Percentiles rank a stretch among this genome's conserved stretches.
Conservation (phyloP, 495 filamentous ascomycete genomes). For the Aspergillus indologenus region DNA sequence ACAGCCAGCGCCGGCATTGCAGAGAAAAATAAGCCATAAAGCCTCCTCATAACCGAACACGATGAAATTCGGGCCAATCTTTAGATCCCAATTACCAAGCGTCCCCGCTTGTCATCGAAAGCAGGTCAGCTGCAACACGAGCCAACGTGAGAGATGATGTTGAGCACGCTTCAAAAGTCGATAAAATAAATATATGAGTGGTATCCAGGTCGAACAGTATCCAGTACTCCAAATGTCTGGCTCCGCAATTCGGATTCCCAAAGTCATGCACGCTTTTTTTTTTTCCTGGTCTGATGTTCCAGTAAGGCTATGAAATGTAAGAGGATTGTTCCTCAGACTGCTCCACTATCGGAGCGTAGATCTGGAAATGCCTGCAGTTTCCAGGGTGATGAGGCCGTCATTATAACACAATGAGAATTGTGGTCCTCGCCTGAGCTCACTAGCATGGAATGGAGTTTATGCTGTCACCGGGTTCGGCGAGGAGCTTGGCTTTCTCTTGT, state of each 20-base stretch:
- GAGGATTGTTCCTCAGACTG: conserved; percentile 13
- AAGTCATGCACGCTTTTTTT: conserved; percentile 23
- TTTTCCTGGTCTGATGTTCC: conserved; percentile 18
- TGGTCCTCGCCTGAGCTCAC: conserved; percentile 6
- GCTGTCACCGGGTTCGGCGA: conserved; percentile 37
- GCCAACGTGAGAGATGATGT: conserved; percentile 16
- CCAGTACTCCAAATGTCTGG: conserved; percentile 21
- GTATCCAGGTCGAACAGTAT: conserved; percentile 23
- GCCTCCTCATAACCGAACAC: conserved; percentile 31
- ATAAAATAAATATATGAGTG: conserved; percentile 18
- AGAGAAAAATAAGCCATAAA: conserved; percentile 26
- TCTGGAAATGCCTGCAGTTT: not conserved
- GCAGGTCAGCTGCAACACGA: conserved; percentile 15
- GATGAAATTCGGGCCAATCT: conserved; percentile 22
- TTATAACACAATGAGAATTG: conserved; percentile 20
- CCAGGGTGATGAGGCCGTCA: conserved; percentile 6
- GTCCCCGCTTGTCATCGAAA: conserved; percentile 8
- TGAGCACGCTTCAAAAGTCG: conserved; percentile 9
- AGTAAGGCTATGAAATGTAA: conserved; percentile 14
- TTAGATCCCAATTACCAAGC: conserved; percentile 24
- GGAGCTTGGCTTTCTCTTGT: conserved; percentile 42
- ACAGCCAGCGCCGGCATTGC: conserved; percentile 22
- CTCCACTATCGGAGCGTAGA: conserved; percentile 6
- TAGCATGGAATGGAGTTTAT: conserved; percentile 17
- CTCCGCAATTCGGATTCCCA: conserved; percentile 21